Conservation (phyloP, 352 stramenopile species). For the Phytophthora palmivora region DNA sequence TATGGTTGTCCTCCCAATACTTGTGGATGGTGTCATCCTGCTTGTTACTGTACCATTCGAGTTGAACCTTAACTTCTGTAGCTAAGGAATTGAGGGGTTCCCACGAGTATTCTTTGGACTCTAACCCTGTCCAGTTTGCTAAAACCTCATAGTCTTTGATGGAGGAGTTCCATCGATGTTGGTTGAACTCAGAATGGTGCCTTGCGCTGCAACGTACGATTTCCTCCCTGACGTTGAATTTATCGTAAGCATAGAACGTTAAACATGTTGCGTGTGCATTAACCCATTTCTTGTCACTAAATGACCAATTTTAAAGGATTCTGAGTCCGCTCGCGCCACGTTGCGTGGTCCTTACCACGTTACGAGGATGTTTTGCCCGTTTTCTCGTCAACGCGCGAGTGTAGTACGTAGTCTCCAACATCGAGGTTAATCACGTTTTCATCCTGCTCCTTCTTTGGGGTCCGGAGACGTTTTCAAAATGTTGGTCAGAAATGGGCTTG, state of each 20-base stretch:
- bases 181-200: conserved; percentile 7
- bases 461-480: conserved; percentile 3
- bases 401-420: conserved; percentile 11
- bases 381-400: conserved; percentile 13
- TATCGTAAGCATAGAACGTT: conserved; percentile 16
- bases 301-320: conserved; percentile 21
- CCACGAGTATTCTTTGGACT: conserved; percentile 12
- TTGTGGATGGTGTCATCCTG: background rate
- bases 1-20: no score
- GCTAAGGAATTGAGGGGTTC: conserved; percentile 13
- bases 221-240: conserved; percentile 6
- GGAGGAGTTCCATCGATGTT: conserved; percentile 4
- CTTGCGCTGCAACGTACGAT: conserved; percentile 7
- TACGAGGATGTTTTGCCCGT: conserved; percentile 17
- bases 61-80: conserved; percentile 1
- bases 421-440: conserved; percentile 19
- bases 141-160: conserved; percentile 21
- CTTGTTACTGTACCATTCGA: no score
- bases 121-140: no score
- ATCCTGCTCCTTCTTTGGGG: conserved; percentile 4
- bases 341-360: conserved; percentile 16
- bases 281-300: conserved; percentile 3
- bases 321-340: conserved; percentile 3
- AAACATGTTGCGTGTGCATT: conserved; percentile 13
- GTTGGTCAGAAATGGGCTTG: background rate